Evolutionary conservation across 1,139 yeast species (phyloP), one percentile per base, ranked within the genome.

Genomic region (Suhomyces kunorum): DNA sequence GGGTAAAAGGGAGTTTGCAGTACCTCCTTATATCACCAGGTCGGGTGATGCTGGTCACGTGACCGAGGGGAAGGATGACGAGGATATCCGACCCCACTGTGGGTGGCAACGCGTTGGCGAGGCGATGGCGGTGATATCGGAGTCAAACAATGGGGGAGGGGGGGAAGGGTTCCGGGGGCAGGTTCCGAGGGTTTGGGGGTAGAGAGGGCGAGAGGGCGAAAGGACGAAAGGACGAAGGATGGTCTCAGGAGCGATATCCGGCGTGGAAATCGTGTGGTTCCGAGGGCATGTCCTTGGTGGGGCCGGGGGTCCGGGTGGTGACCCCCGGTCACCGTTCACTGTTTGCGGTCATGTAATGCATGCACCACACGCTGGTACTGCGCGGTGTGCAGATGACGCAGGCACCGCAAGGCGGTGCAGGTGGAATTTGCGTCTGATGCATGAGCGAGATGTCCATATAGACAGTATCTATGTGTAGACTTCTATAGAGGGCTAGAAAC

Each of bases 91-190:
- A 11, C 32, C 32, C 32, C 32, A 15, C 25, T 12, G 16, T 29
- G 32, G 32, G 32, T 29, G 32, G 24, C 32, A 29, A 29, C 32
- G 32, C 32, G 32, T 29, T 29, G 32, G 20, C 24, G 23, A 29
- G 32, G 32, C 32, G 32, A 29, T 29, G 17, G 17, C 32, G 32
- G 32, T 14, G 32, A 19, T 29, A 29, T 29, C 32, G 32, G 32
- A 15, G 13, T 12, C 12, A 2, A 7, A 12, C 9, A 18, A 28
- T 17, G 12, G 17, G 8, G n/a, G 18, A 19, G 31, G 31, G 19
- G 12, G 22, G 14, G 11, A 8, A 28, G 22, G 18, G 31, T 18
- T 9, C 12, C 13, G 30, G 30, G n/a, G 27, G 14, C 4, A 24
- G 27, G 14, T 24, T 7, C 15, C 7, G 27, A 2, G 12, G 13